A percentile compares a stretch with the other conserved stretches of the same genome.
These are phyloP conservation scores for Huiozyma sinensis DNA, from an alignment of 805 yeast species.

Conservation along the genomic window DNA sequence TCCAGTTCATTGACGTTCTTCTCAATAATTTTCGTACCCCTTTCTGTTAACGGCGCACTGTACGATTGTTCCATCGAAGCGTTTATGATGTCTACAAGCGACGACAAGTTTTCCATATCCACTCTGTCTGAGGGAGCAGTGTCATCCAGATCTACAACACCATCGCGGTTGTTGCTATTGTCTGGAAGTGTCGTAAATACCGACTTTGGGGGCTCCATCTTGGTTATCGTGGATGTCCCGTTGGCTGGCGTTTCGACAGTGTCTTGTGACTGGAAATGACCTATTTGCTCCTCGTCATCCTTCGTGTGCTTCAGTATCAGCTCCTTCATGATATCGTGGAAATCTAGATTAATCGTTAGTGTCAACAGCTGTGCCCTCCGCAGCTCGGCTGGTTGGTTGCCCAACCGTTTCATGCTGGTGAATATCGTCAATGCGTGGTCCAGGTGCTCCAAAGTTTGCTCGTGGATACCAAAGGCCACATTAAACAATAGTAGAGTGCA, in stretches of 20 bases:
- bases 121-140: neutral
- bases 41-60: conserved; percentile 8
- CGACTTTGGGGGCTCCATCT: neutral
- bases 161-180: neutral
- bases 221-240: neutral
- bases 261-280: neutral
- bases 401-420: conserved; percentile 64
- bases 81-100: conserved; percentile 14
- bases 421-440: conserved; percentile 64
- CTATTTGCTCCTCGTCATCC: conserved; percentile 1
- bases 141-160: neutral
- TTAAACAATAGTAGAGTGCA: conserved; percentile 64
- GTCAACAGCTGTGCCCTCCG: conserved; percentile 62
- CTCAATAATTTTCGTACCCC: conserved; percentile 15
- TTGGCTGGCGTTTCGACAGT: neutral
- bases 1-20: conserved; percentile 24
- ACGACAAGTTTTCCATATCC: conserved; percentile 4
- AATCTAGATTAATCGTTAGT: conserved; percentile 54
- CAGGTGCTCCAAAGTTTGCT: conserved; percentile 57
- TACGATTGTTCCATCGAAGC: conserved; percentile 14
- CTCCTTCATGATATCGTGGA: conserved; percentile 51
- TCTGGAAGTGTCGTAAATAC: neutral
- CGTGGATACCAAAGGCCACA: conserved; percentile 74
- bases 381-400: conserved; percentile 71
- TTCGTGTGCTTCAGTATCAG: conserved; percentile 51